Conservation (phyloP, 192 early-diverging fungal genomes). For the Gigaspora rosea region DNA sequence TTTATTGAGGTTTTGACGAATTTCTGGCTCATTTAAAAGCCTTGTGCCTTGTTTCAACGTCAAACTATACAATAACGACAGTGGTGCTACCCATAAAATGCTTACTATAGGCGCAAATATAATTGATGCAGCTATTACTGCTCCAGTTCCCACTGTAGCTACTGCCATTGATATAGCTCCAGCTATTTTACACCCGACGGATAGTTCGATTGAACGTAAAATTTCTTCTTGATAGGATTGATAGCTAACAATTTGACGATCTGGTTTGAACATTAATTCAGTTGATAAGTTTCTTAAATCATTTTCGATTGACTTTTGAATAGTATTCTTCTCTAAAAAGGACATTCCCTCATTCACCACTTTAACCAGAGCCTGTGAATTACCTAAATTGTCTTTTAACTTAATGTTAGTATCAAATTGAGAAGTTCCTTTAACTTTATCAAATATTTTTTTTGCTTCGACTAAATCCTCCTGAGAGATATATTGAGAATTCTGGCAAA, state of each 20-base stretch:
- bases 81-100: no score
- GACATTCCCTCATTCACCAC: background rate
- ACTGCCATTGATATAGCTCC: background rate
- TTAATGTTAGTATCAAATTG: background rate
- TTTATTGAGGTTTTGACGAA: background rate
- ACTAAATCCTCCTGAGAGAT: background rate
- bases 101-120: no score
- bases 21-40: background rate
- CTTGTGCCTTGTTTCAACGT: background rate
- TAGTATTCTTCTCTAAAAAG: background rate
- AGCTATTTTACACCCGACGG: background rate
- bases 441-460: conserved; percentile 3
- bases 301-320: background rate
- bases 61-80: background rate
- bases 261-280: background rate
- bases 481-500: background rate
- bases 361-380: background rate
- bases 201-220: background rate
- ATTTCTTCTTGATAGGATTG: background rate
- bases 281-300: background rate
- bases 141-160: background rate
- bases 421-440: background rate
- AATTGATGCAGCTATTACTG: background rate
- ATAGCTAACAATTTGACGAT: no score
- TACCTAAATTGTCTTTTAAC: background rate